Evolutionary conservation across 352 stramenopile genomes (phyloP).

Genomic region (Lagenidium giganteum): DNA sequence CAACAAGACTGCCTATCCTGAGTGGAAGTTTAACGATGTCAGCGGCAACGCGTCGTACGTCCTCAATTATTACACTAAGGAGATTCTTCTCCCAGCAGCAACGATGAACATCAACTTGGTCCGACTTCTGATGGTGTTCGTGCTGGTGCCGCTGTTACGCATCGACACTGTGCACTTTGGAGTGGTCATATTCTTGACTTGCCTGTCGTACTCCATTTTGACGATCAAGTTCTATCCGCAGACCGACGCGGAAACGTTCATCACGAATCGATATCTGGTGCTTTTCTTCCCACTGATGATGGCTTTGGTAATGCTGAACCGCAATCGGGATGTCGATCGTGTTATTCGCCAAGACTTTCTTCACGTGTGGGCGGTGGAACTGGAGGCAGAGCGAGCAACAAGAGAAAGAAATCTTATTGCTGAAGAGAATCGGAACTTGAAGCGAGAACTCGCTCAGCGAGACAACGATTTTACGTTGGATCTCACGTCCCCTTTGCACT

Average conservation of each 20-base stretch:
- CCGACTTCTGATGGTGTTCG: conserved; percentile 69
- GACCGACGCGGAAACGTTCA: conserved; percentile 55
- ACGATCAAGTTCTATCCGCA: conserved; percentile 61
- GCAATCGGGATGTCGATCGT: conserved; percentile 69
- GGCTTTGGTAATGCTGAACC: conserved; percentile 58
- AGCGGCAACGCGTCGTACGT: conserved; percentile 48
- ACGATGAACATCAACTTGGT: conserved; percentile 83
- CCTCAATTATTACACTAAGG: conserved; percentile 53
- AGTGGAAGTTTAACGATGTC: conserved; percentile 59
- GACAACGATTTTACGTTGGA: conserved; percentile 72
- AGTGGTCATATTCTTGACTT: conserved; percentile 45
- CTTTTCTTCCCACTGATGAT: conserved; percentile 71
- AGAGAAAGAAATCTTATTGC: conserved; percentile 78
- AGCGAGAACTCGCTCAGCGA: conserved; percentile 70
- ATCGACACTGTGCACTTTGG: conserved; percentile 73
- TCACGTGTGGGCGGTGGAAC: conserved; percentile 70
- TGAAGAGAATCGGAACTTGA: conserved; percentile 76
- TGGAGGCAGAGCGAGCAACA: conserved; percentile 64
- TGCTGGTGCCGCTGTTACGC: conserved; percentile 64
- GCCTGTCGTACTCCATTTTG: conserved; percentile 53
- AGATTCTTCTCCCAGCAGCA: conserved; percentile 54
- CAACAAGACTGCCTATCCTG: conserved; percentile 36
- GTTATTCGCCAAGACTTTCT: conserved; percentile 78
- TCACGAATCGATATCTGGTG: conserved; percentile 57
- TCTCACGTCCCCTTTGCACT: conserved; percentile 64